These are phyloP conservation scores for Trametes cingulata DNA, from an alignment of 768 basidiomycete species.

Conservation along the genomic window DNA sequence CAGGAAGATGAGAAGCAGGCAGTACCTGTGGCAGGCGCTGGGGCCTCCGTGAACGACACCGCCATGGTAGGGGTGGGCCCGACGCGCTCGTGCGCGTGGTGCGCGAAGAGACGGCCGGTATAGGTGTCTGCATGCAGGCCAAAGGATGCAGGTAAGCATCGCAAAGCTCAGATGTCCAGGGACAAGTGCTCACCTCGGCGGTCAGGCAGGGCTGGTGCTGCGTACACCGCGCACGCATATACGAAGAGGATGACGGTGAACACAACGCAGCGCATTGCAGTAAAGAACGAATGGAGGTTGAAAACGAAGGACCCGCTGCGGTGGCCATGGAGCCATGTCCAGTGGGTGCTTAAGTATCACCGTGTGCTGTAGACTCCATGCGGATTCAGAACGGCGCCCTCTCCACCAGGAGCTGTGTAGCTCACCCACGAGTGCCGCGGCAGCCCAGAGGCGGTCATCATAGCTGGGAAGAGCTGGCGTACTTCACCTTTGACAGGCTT, in stretches of 20 bases:
- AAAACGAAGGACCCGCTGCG: too few species aligned
- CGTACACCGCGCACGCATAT: too few species aligned
- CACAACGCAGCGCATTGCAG: not conserved
- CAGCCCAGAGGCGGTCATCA: not conserved
- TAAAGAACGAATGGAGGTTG: too few species aligned
- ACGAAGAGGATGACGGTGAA: not conserved
- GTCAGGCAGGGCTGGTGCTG: not conserved
- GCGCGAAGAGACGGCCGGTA: constrained; percentile 8
- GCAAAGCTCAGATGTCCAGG: too few species aligned
- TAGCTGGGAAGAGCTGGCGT: not conserved
- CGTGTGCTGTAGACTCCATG: too few species aligned
- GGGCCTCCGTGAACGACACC: not conserved
- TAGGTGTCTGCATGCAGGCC: not conserved
- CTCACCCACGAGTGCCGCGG: not conserved
- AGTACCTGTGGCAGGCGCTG: too few species aligned
- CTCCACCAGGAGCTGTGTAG: too few species aligned
- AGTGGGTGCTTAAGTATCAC: too few species aligned
- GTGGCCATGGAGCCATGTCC: too few species aligned
- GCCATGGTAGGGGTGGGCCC: not conserved
- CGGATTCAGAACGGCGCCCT: too few species aligned
- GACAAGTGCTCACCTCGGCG: too few species aligned
- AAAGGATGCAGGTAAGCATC: not conserved
- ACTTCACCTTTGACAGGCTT: not conserved
- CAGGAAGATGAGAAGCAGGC: too few species aligned
- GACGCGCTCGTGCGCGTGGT: constrained; percentile 13